Base-by-base conservation (phyloP, 805 yeast genomes). In the Myxozyma sirexii region DNA sequence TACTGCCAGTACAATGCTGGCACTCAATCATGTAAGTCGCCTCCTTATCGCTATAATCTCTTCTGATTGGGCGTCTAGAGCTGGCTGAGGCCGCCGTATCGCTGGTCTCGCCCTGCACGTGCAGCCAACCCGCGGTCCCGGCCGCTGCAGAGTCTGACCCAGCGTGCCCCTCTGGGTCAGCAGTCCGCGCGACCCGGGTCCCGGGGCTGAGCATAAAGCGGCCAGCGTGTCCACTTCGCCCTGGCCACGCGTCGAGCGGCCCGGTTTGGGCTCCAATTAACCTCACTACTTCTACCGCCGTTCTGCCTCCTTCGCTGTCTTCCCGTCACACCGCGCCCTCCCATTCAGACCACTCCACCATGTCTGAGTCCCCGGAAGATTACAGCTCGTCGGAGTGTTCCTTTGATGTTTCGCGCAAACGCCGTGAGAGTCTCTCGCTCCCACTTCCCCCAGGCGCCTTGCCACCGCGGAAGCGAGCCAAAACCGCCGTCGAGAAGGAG, bases 401-500 rank as follows among this genome's bases (percentile, higher is more conserved):
- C 24, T 31, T 29, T 19, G 53, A 48, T 27, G 39, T 23, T 26
- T 19, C 47, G 5, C 46, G 55, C 27, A 51, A 51, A 62, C 68
- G 75, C n/a, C 72, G 67, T 49, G 73, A 69, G 43, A 63, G 57
- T 10, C 66, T 74, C 65, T 62, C 68, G 23, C 67, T 72, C 31
- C 76, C 77, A 10, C 67, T 72, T 27, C 74, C 76, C 15, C 70
- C 74, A 3, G 76, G 76, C 24, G 66, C 90, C 23, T 78, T 93
- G 60, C 97, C 97, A 31, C 98, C 98, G 55, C 83, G 98, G 66
- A 94, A 94, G 79, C 84, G 98, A 68, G 98, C 99, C 5, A 90
- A 88, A 80, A 94, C 99, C 43, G 83, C 88, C 67, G 97, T 92
- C 76, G 98, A 93, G 77, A 94, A 93, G 77, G 98, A 94, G 75